Evolutionary conservation across 345 rosid genomes (phyloP).

Genomic region (Physaria fendleri): DNA sequence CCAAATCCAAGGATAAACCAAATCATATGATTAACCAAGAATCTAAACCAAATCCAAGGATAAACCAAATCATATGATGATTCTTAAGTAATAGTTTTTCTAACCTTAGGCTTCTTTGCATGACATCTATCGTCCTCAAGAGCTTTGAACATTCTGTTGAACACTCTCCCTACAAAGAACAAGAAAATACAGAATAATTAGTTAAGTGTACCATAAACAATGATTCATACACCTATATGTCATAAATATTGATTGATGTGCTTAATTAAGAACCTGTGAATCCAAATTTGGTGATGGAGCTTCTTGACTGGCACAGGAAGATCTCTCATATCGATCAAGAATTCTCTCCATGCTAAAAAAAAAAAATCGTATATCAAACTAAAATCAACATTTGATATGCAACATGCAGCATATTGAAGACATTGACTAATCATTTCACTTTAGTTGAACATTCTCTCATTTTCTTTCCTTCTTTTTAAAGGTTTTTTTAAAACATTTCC

Average conservation of each 20-base stretch:
- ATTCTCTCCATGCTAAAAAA: conserved; percentile 60
- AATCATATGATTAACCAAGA: too few relatives aligned
- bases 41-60: too few relatives aligned
- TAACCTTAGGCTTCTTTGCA: conserved; percentile 62
- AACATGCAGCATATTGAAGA: not conserved
- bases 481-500: too few relatives aligned
- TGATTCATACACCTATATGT: not conserved
- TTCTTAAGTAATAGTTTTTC: not conserved
- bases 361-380: not conserved
- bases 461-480: too few relatives aligned
- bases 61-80: too few relatives aligned
- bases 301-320: conserved; percentile 36
- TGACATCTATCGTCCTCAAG: conserved; percentile 45
- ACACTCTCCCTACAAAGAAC: conserved; percentile 44
- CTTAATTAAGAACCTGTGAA: conserved; percentile 36
- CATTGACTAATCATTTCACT: not conserved
- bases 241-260: not conserved
- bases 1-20: too few relatives aligned
- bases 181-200: not conserved
- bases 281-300: conserved; percentile 24
- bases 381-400: not conserved
- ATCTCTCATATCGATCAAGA: conserved; percentile 63
- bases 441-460: not conserved
- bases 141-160: conserved; percentile 57
- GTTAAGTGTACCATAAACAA: not conserved